Evolutionary conservation across 1,284 basidiomycete species (phyloP).

Genomic region (Malassezia psittaci): DNA sequence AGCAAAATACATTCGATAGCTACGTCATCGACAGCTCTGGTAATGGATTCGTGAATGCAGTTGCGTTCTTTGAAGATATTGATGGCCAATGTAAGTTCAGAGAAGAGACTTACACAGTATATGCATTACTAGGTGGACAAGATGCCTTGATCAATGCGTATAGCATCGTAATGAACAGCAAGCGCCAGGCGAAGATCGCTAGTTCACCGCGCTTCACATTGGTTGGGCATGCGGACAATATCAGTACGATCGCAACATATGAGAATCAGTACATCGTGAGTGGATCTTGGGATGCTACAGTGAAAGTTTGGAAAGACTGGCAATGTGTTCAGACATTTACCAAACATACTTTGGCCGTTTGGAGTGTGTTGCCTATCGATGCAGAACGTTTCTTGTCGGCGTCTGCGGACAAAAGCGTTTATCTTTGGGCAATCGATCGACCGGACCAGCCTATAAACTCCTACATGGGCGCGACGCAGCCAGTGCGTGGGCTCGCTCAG

Average conservation of each 20-base stretch:
- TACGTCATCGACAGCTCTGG: conserved; percentile 24
- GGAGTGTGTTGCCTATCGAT: conserved; percentile 77
- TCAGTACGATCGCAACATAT: conserved; percentile 65
- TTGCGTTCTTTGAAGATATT: conserved; percentile 20
- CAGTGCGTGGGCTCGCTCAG: conserved; percentile 72
- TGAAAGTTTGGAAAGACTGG: conserved; percentile 76
- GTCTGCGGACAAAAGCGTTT: conserved; percentile 90
- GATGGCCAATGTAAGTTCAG: conserved; percentile 8
- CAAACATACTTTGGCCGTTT: conserved; percentile 83
- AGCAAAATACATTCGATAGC: conserved; percentile 4
- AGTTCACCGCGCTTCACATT: conserved; percentile 24
- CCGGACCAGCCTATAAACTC: conserved; percentile 49
- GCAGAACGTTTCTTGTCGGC: conserved; percentile 67
- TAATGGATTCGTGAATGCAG: conserved; percentile 41
- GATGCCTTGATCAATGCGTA: conserved; percentile 41
- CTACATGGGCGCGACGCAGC: conserved; percentile 76
- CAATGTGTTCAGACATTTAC: conserved; percentile 64
- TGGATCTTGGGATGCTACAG: conserved; percentile 98
- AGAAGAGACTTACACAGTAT: neutral
- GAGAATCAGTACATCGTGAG: conserved; percentile 58
- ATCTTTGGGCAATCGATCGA: conserved; percentile 62
- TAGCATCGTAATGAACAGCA: conserved; percentile 19
- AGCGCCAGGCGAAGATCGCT: conserved; percentile 12
- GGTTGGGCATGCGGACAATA: conserved; percentile 74
- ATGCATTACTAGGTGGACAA: conserved; percentile 37